phyloP scores from a whole-genome alignment of 2,329 filamentous ascomycete species.

The Fusarium subtropicale region DNA sequence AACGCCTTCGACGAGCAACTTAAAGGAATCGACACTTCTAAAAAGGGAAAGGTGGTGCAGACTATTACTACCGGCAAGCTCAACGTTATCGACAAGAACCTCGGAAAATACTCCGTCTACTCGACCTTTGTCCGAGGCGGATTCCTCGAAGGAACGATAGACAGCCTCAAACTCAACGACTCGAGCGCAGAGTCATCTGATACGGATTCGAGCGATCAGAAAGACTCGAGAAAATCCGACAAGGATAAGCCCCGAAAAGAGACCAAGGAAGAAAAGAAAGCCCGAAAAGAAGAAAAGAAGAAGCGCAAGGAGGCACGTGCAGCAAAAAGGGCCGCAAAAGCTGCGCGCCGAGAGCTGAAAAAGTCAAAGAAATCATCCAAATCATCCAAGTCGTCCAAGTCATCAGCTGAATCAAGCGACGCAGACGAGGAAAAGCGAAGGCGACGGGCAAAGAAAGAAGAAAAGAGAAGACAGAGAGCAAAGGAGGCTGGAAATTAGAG shows the following conservation, averaged over 20 bases:
- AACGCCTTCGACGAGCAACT: constrained; percentile 92
- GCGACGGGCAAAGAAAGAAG: constrained; percentile 57
- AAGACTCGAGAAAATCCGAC: constrained; percentile 32
- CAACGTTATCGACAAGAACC: constrained; percentile 66
- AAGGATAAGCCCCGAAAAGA: constrained; percentile 48
- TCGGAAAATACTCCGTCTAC: constrained; percentile 76
- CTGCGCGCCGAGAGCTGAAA: constrained; percentile 42
- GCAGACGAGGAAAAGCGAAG: constrained; percentile 60
- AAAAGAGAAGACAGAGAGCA: constrained; percentile 52
- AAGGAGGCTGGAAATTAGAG: constrained; percentile 39
- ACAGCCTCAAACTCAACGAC: constrained; percentile 44
- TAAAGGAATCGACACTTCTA: constrained; percentile 77
- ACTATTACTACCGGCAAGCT: constrained; percentile 65
- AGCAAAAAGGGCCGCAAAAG: constrained; percentile 39
- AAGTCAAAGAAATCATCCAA: constrained; percentile 45
- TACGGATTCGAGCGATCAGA: constrained; percentile 50
- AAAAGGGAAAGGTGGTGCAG: constrained; percentile 67
- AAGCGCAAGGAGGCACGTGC: constrained; percentile 47
- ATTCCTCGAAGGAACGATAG: constrained; percentile 77
- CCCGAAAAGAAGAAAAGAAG: constrained; percentile 51
- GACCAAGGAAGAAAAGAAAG: constrained; percentile 58
- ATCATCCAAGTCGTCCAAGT: constrained; percentile 45
- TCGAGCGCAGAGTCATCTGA: constrained; percentile 46
- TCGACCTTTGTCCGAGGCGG: constrained; percentile 87
- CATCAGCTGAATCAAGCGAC: constrained; percentile 47